Conservation (phyloP, 2,329 filamentous ascomycete species). For the Diaporthe vexans region DNA sequence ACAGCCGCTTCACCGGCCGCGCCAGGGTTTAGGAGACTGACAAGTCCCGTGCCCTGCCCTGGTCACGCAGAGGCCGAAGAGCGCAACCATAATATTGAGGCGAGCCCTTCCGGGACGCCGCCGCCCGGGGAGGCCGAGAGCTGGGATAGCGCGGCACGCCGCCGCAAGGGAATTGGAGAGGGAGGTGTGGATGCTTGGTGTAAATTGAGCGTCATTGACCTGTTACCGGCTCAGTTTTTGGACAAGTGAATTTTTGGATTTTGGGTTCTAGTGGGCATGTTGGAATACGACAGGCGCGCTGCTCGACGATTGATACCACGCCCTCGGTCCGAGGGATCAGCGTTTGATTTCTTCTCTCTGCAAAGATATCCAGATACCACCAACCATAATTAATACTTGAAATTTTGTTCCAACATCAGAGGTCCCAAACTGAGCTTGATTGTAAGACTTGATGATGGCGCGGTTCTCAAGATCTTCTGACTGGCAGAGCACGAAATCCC, state of each 20-base stretch:
- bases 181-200: background rate
- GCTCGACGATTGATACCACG: constrained; percentile 29
- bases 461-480: background rate
- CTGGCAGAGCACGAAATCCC: background rate
- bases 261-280: background rate
- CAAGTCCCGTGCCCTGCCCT: background rate
- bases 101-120: constrained; percentile 7
- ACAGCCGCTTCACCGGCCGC: constrained; percentile 71
- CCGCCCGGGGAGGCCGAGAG: background rate
- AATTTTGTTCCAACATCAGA: background rate
- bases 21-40: constrained; percentile 62
- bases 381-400: constrained; percentile 24
- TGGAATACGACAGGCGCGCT: constrained; percentile 1
- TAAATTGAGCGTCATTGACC: background rate
- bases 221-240: background rate
- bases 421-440: background rate
- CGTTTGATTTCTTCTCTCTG: constrained; percentile 34
- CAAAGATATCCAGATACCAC: constrained; percentile 41
- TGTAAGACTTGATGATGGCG: background rate
- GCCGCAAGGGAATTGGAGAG: background rate
- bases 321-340: constrained; percentile 13
- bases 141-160: background rate
- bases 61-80: background rate
- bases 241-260: background rate
- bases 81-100: background rate